Evolutionary conservation across 371 early-diverging fungal species (phyloP).

Genomic region (Nosema muscidifuracis): DNA sequence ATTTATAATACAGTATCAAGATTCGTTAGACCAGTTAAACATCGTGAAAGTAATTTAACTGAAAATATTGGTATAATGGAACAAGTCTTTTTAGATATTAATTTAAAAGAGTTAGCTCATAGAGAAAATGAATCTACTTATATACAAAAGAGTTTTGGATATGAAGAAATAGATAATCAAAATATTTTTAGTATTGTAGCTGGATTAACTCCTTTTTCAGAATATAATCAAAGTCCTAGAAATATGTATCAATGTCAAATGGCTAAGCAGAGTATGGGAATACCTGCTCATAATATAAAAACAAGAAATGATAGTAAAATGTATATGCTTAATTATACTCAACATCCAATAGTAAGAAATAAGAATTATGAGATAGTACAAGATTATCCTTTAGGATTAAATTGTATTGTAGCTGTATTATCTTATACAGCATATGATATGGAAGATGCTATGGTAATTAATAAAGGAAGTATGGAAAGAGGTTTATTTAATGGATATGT

Average conservation of each 20-base stretch:
- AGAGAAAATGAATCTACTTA: constrained; percentile 64
- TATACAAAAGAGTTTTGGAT: constrained; percentile 70
- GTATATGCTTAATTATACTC: constrained; percentile 84
- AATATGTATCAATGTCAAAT: constrained; percentile 99
- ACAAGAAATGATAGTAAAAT: constrained; percentile 86
- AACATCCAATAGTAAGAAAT: constrained; percentile 88
- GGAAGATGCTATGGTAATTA: constrained; percentile 98
- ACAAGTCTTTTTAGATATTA: constrained; percentile 65
- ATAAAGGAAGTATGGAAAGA: constrained; percentile 85
- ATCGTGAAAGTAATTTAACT: constrained; percentile 69
- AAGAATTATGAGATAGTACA: constrained; percentile 75
- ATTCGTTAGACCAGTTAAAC: constrained; percentile 85
- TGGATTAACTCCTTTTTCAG: constrained; percentile 94
- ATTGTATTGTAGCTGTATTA: constrained; percentile 91
- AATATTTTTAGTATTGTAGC: constrained; percentile 85
- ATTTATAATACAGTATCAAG: constrained; percentile 78
- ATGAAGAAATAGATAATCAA: constrained; percentile 81
- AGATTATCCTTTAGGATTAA: constrained; percentile 88
- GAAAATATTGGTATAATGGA: constrained; percentile 90
- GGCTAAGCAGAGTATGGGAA: constrained; percentile 99
- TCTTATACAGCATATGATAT: constrained; percentile 87
- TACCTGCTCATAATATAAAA: constrained; percentile 75
- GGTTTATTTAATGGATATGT: constrained; percentile 92
- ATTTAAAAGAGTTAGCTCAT: not conserved
- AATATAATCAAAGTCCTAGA: constrained; percentile 93